phyloP scores from a whole-genome alignment of 2,329 filamentous ascomycete species.

The Drechslerella stenobrocha region DNA sequence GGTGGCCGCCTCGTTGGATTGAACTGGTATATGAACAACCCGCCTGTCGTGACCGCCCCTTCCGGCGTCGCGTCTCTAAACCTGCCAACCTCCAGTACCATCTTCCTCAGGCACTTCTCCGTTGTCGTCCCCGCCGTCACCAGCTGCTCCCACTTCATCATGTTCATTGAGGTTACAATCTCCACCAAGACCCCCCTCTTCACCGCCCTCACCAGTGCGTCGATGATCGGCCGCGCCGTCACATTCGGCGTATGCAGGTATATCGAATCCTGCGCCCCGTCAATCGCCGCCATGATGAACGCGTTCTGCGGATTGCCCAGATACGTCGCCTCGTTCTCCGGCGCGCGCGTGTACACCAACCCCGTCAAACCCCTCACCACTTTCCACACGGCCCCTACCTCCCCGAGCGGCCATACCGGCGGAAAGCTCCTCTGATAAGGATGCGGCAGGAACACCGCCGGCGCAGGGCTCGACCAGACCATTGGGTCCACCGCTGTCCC shows the following conservation, averaged over 20 bases:
- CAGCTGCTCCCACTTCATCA: constrained; percentile 82
- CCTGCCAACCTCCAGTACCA: constrained; percentile 63
- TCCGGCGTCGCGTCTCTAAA: constrained; percentile 48
- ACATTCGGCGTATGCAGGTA: constrained; percentile 78
- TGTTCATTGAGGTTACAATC: constrained; percentile 67
- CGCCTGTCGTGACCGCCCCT: constrained; percentile 15
- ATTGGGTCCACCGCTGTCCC: constrained; percentile 6
- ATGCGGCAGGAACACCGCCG: constrained; percentile 71
- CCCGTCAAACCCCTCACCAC: constrained; percentile 25
- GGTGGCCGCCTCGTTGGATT: constrained; percentile 24
- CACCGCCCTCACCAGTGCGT: constrained; percentile 66
- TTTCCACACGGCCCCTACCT: constrained; percentile 15
- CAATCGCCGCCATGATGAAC: constrained; percentile 66
- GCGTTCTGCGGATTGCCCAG: constrained; percentile 67
- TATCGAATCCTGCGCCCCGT: constrained; percentile 64
- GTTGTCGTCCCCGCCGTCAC: constrained; percentile 72
- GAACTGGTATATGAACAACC: constrained; percentile 63
- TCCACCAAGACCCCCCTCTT: constrained; percentile 68
- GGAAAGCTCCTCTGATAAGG: constrained; percentile 69
- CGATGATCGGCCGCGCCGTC: constrained; percentile 68
- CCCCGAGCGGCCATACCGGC: constrained; percentile 59
- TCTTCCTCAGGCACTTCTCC: constrained; percentile 64
- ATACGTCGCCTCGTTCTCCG: constrained; percentile 25
- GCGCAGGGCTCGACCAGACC: constrained; percentile 48
- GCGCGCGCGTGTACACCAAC: constrained; percentile 13